These are phyloP conservation scores for Hysterangium stoloniferum DNA, from an alignment of 768 basidiomycete genomes.

Conservation along the genomic window DNA sequence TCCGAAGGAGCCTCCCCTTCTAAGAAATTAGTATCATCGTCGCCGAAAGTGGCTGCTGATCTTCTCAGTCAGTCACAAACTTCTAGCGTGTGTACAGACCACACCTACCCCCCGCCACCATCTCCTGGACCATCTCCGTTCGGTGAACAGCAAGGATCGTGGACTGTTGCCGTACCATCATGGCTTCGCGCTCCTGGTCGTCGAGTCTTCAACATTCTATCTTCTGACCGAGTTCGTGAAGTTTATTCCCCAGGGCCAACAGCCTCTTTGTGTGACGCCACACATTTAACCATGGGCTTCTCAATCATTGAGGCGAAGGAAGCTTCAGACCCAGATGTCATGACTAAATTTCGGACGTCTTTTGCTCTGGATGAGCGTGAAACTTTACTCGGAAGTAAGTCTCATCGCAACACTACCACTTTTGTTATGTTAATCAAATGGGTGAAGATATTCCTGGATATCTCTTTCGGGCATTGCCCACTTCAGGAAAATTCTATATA, in stretches of 20 bases:
- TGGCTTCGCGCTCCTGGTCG: conserved; percentile 46
- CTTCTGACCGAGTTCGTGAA: conserved; percentile 44
- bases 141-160: conserved; percentile 34
- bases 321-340: conserved; percentile 50
- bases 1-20: conserved; percentile 22
- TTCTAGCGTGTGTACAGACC: conserved; percentile 27
- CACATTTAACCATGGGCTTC: conserved; percentile 52
- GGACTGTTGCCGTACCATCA: conserved; percentile 63
- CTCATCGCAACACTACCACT: not conserved
- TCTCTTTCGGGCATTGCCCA: conserved; percentile 81
- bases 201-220: conserved; percentile 27
- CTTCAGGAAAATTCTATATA: conserved; percentile 81
- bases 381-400: conserved; percentile 78
- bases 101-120: conserved; percentile 78
- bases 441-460: conserved; percentile 83
- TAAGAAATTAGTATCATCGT: conserved; percentile 19
- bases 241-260: conserved; percentile 42
- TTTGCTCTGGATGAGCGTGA: conserved; percentile 92
- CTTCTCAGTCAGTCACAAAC: not conserved
- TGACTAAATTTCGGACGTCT: conserved; percentile 67
- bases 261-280: conserved; percentile 16
- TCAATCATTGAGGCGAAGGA: conserved; percentile 77
- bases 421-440: conserved; percentile 15
- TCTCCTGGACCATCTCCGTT: conserved; percentile 36
- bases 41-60: conserved; percentile 19